Base-by-base conservation (phyloP, 1,284 basidiomycete genomes). In the Schizophyllum commune region DNA sequence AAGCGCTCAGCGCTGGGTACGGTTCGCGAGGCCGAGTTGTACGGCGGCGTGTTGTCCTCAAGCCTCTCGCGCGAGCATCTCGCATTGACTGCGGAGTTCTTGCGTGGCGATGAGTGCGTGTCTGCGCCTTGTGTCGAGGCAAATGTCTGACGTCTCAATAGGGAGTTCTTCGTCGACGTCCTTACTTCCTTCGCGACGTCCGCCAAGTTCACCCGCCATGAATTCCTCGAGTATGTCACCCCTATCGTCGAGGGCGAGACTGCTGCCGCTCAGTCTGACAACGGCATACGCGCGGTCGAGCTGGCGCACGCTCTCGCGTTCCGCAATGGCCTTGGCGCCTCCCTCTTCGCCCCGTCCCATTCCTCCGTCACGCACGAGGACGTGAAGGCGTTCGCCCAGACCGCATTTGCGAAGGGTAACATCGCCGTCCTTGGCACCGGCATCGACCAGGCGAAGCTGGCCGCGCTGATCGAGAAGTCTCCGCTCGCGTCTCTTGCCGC, bases 81-180 rank as follows among this genome's bases (percentile, higher is more conserved):
- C 56, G 86, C 93, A 65, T 78, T 96, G 69, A 96, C 92, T 56
- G 94, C 96, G 65, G 95, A 98, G 73, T 99, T 98, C 79, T 78
- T 98, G 68, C 87, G 89, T 65, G 96, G 94, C 59, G 94, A 99
- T 74, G 96, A 98, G 96, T 98, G 75, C 80, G 93, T 91, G 34
- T 22, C 63, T 56, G 34, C 53, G 32, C 32, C 58, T 39, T 17
- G 59, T 19, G n/a, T 20, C 34, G 21, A 5, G 51, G 19, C 17
- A 58, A 27, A 58, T 22, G 20, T 55, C 58, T 63, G 13, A 65
- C 33, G 21, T 59, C 39, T 9, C 19, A 52, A 51, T 72, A 96
- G 94, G 74, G 75, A 81, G 58, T 91, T 89, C 80, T 97, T 97
- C 78, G 86, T 94, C 56, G 88, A 92, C 69, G 79, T 95, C 65